A percentile compares a stretch with the other conserved stretches of the same genome.
Conservation (phyloP, 768 basidiomycete species). For the Boletus insuetus region DNA sequence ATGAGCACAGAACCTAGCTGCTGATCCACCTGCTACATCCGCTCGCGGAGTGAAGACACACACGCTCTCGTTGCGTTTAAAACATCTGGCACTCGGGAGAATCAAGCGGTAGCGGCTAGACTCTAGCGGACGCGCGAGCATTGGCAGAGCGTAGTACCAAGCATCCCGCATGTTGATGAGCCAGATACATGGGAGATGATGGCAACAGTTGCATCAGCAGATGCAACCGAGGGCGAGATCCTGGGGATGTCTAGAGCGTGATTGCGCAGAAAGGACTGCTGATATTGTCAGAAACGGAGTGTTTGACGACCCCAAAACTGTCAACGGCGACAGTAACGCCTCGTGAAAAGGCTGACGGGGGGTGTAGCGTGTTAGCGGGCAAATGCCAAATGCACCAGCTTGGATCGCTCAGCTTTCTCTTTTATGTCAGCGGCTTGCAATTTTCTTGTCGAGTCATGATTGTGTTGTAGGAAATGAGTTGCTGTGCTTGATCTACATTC, state of each 20-base stretch:
- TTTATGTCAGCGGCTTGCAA: conserved; percentile 28
- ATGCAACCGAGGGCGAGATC: not conserved
- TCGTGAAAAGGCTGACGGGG: conserved; percentile 10
- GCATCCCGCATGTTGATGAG: conserved; percentile 10
- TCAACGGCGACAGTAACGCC: conserved; percentile 24
- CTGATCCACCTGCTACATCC: conserved; percentile 13
- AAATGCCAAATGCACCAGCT: not conserved
- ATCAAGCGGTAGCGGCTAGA: conserved; percentile 10
- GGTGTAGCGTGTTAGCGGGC: conserved; percentile 14
- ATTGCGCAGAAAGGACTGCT: not conserved
- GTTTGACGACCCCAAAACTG: conserved; percentile 32
- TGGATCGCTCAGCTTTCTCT: conserved; percentile 1
- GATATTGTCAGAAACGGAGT: conserved; percentile 5
- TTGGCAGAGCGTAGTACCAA: not conserved
- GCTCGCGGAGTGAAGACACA: conserved; percentile 13
- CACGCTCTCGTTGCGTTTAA: conserved; percentile 18
- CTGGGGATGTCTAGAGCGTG: conserved; percentile 10
- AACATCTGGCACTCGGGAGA: conserved; percentile 4
- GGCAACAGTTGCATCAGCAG: not conserved
- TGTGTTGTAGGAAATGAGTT: not conserved
- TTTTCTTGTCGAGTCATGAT: conserved; percentile 10
- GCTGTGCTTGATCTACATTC: conserved; percentile 19
- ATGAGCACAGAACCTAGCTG: not conserved
- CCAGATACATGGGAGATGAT: not conserved
- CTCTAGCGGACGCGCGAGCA: conserved; percentile 16